Base-by-base conservation (phyloP, 257 asterid genomes). In the Solanum gracilifrons region DNA sequence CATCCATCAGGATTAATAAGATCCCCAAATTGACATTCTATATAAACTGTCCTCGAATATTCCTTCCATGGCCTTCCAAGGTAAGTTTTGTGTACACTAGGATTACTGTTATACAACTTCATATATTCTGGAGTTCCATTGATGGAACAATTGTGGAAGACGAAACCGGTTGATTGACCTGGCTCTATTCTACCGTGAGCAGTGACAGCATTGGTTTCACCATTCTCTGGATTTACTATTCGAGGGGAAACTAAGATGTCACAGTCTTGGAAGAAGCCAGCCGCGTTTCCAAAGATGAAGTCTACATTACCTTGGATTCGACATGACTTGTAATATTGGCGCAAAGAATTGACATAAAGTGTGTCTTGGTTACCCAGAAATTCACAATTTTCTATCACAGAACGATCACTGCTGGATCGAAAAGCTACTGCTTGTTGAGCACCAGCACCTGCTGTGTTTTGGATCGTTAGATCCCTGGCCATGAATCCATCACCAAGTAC, bases 41-140 rank as follows among this genome's bases (percentile, higher is more conserved):
- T 75, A 36, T 86, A 88, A 35, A 93, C 91, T 13, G 95, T 91
- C 90, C 94, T 91, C 0, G 94, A 91, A 39, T 87, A 93, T 85
- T 88, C 93, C 80, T 91, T 93, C 95, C 95, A 93, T 4, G 94
- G 95, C 89, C 95, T 92, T 15, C 95, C 95, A 1, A 93, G 89
- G 87, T 31, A 91, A 83, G 87, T 89, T 71, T 77, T 86, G 41
- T 93, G 94, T 18, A 82, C 89, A 4, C 60, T 76, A 12, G 93
- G 93, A 55, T 92, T 90, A 48, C 91, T 88, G n/a, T 83, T 32
- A 35, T 93, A 92, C 92, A 92, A 80, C 4, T 29, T 88, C 92
- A 91, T 89, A 87, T 93, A 93, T 0, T 88, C 90, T 76, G 89
- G 89, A 0, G 95, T 93, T 15, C 94, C 95, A 9, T 93, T 91